Evolutionary conservation across 2,329 filamentous ascomycete genomes (phyloP), one percentile per base, ranked within the genome.

Genomic region (Curvularia spicifera): DNA sequence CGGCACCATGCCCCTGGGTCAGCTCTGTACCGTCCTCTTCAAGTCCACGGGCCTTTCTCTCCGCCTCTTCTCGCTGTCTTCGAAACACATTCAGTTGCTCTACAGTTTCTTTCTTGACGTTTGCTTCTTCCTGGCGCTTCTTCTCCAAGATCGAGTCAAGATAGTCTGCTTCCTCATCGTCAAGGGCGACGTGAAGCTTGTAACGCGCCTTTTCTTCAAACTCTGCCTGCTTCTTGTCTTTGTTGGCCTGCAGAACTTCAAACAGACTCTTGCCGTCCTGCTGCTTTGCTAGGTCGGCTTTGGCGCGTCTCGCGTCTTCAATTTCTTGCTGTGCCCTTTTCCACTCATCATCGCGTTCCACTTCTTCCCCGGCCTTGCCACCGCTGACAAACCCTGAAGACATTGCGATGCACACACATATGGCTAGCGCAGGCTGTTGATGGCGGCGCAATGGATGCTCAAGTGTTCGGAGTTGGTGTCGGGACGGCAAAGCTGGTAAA

Each of bases 151-250:
- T 78, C 0, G 83, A 84, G 59, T 88, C 80, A 24, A 95, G 78
- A 65, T 92, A 94, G 20, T 89, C 90, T 50, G 90, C 82, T 78
- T 94, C 91, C 72, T 93, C 90, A 59, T 92, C 89, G 71, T 94
- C 89, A 29, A 95, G 82, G 3, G 89, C 82, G 73, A 93, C 93
- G 78, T 94, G 91, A 69, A 94, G 91, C 70, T 86, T 85, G 51
- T 94, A 80, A 64, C 84, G 84, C 62, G 83, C 84, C 62, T 88
- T 74, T 76, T 94, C 91, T 74, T 93, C 91, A 74, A 93, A 92
- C 8, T 88, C 90, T 20, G 91, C 90, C 77, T 94, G 89, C 76
- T 93, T 94, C 90, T 78, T 94, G 89, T 77, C 89, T 85, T 93
- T 94, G 77, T 95, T 95, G 43, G 89, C 91, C 78, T 94, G 89